Conservation (phyloP, 2,329 filamentous ascomycete species). For the Ustulina deusta region DNA sequence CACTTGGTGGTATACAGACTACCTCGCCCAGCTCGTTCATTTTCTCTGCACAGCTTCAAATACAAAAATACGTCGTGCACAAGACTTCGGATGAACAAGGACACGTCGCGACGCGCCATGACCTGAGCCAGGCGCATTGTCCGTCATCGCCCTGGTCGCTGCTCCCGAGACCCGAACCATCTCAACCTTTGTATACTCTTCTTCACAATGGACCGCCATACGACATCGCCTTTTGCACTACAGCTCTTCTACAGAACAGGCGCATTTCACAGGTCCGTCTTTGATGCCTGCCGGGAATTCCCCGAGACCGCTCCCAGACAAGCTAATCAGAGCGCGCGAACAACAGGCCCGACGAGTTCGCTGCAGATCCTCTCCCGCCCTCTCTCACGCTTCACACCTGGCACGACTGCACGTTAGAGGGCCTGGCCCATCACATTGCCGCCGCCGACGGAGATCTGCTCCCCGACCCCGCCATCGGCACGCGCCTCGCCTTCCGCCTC, state of each 20-base stretch:
- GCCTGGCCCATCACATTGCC: slow-evolving; percentile 82
- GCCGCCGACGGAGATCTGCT: slow-evolving; percentile 70
- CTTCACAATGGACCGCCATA: slow-evolving; percentile 67
- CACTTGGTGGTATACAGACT: too few relatives aligned
- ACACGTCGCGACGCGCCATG: slow-evolving; percentile 38
- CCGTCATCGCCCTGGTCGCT: slow-evolving; percentile 33
- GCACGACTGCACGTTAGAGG: slow-evolving; percentile 81
- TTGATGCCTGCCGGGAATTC: slow-evolving; percentile 33
- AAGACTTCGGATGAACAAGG: slow-evolving; percentile 3
- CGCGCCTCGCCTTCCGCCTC: slow-evolving; percentile 86
- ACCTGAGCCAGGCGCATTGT: slow-evolving; percentile 37
- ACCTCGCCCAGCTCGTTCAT: neutral
- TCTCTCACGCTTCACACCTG: slow-evolving; percentile 88
- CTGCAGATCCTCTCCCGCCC: slow-evolving; percentile 68
- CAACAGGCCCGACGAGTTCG: slow-evolving; percentile 76
- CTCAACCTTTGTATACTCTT: neutral
- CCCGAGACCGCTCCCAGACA: slow-evolving; percentile 7
- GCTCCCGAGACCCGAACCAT: neutral
- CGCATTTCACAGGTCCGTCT: slow-evolving; percentile 74
- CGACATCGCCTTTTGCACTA: slow-evolving; percentile 83
- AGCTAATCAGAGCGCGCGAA: slow-evolving; percentile 32
- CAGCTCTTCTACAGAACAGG: slow-evolving; percentile 85
- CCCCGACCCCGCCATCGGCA: slow-evolving; percentile 80
- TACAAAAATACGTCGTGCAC: neutral
- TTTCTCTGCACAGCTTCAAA: neutral